phyloP scores from a whole-genome alignment of 192 early-diverging fungal genomes.

The Polychytrium aggregatum region DNA sequence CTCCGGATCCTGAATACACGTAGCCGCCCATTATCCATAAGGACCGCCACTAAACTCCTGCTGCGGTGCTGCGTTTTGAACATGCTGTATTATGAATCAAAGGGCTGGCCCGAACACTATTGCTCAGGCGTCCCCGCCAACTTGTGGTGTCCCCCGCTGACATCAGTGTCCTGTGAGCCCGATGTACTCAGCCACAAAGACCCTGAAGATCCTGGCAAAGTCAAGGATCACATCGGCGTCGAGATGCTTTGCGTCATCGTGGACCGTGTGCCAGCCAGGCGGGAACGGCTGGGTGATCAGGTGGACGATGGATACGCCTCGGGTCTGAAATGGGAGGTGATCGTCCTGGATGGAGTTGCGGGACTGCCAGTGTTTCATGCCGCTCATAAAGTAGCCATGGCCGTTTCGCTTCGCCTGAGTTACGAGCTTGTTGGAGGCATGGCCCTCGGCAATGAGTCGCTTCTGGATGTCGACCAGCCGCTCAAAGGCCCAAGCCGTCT shows the following conservation, averaged over 20 bases:
- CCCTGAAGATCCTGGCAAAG: slow-evolving; percentile 62
- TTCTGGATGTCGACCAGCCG: slow-evolving; percentile 57
- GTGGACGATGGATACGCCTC: slow-evolving; percentile 77
- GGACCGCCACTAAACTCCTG: too few species aligned
- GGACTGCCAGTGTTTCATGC: slow-evolving; percentile 12
- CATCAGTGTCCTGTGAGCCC: too few species aligned
- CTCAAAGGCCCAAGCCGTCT: slow-evolving; percentile 59
- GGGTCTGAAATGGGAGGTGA: slow-evolving; percentile 72
- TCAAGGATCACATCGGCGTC: slow-evolving; percentile 54
- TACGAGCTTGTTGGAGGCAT: slow-evolving; percentile 10
- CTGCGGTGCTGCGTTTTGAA: too few species aligned
- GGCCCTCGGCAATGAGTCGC: slow-evolving; percentile 31
- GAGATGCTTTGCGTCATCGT: slow-evolving; percentile 65
- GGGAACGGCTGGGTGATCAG: slow-evolving; percentile 82
- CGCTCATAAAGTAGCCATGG: slow-evolving; percentile 21
- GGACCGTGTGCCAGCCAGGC: slow-evolving; percentile 67
- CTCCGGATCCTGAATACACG: too few species aligned
- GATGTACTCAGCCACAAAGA: slow-evolving; percentile 67
- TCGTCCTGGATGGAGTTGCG: slow-evolving; percentile 64
- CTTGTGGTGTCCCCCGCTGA: too few species aligned
- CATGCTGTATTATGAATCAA: too few species aligned
- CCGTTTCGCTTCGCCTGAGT: not conserved
- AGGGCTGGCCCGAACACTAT: too few species aligned
- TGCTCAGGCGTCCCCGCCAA: too few species aligned
- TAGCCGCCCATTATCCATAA: too few species aligned